Evolutionary conservation across 1,284 basidiomycete species (phyloP).

Genomic region (Pseudozyma sp.): DNA sequence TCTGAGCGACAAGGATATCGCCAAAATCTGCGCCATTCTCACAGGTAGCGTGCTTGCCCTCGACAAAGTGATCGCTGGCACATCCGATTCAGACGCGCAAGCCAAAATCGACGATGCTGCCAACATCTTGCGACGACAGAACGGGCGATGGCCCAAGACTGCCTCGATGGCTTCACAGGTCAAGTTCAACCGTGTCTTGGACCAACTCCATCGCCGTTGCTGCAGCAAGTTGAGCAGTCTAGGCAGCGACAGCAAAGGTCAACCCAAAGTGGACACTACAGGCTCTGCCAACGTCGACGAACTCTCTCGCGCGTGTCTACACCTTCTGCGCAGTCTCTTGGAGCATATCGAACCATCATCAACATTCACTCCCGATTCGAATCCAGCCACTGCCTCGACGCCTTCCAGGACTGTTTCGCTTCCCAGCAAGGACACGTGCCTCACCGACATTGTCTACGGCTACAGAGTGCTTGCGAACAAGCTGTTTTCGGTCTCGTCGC

Average conservation of each 20-base stretch:
- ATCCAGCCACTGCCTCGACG: conserved; percentile 2
- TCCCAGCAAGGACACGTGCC: conserved; percentile 25
- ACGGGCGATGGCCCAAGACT: conserved; percentile 24
- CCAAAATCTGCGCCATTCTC: conserved; percentile 25
- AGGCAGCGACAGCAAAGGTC: conserved; percentile 40
- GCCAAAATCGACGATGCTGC: conserved; percentile 29
- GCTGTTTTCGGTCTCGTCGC: conserved; percentile 29
- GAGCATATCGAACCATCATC: neutral
- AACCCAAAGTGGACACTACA: conserved; percentile 24
- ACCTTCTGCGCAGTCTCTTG: conserved; percentile 25
- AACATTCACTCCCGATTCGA: neutral
- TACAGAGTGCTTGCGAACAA: conserved; percentile 42
- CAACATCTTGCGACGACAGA: conserved; percentile 6
- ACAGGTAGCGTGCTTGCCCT: conserved; percentile 37
- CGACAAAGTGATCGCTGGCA: conserved; percentile 34
- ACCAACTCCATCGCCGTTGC: conserved; percentile 44
- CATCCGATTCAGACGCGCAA: conserved; percentile 22
- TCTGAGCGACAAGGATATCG: conserved; percentile 20
- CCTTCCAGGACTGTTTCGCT: conserved; percentile 16
- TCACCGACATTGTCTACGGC: conserved; percentile 40
- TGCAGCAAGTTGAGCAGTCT: conserved; percentile 34
- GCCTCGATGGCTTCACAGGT: conserved; percentile 26
- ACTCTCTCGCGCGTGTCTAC: conserved; percentile 34
- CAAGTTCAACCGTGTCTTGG: conserved; percentile 49
- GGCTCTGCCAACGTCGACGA: conserved; percentile 21